A percentile compares a stretch with the other conserved stretches of the same genome.
Evolutionary conservation across 129 eudicot species (phyloP).

Genomic region (Glebionis coronaria): DNA sequence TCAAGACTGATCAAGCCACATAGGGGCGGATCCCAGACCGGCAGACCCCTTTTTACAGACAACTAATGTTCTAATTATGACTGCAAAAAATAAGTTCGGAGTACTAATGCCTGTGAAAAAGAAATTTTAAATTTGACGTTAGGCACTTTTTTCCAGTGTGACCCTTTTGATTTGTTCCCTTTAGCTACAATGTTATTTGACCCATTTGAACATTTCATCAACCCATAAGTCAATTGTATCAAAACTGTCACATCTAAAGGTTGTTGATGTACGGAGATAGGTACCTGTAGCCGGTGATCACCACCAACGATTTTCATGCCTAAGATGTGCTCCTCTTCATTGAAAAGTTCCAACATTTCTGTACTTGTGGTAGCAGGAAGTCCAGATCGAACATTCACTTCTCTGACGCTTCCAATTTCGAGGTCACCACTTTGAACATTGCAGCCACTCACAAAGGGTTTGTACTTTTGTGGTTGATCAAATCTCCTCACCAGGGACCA

Average conservation of each 20-base stretch:
- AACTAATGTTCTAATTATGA: background rate
- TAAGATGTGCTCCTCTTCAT: constrained; percentile 16
- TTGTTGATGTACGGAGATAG: background rate
- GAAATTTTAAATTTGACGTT: too few species aligned
- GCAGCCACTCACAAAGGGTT: constrained; percentile 19
- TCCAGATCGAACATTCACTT: constrained; percentile 19
- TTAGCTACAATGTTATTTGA: background rate
- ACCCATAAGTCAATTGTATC: background rate
- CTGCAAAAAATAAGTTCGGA: background rate
- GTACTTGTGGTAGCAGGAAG: constrained; percentile 21
- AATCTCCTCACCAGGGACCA: constrained; percentile 21
- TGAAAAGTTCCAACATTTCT: constrained; percentile 16
- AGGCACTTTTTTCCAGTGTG: background rate
- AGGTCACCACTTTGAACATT: constrained; percentile 14
- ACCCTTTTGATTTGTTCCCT: constrained; percentile 1
- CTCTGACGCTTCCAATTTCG: constrained; percentile 19
- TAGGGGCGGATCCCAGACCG: background rate
- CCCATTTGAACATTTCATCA: background rate
- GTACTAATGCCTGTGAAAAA: too few species aligned
- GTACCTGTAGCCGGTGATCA: constrained; percentile 22
- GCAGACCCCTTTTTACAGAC: background rate
- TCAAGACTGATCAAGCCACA: background rate
- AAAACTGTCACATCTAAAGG: background rate
- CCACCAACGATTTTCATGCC: constrained; percentile 20
- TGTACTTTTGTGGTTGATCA: constrained; percentile 17